These are phyloP conservation scores for Pyrenochaeta sp. DNA, from an alignment of 2,329 filamentous ascomycete genomes.

Conservation along the genomic window DNA sequence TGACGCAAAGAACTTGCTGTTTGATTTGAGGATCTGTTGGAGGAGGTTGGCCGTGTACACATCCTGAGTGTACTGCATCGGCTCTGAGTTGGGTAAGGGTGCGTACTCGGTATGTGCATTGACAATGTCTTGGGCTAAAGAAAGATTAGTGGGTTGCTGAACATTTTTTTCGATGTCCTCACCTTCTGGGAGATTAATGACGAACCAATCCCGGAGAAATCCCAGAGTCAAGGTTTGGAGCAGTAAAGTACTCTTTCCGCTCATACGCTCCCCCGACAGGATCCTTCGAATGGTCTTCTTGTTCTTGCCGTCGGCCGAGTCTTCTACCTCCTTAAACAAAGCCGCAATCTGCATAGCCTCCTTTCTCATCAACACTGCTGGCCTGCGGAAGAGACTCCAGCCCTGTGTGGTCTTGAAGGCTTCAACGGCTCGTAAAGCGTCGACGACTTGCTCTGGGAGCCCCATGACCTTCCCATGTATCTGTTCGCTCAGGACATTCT, in stretches of 20 bases:
- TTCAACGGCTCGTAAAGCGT: constrained; percentile 81
- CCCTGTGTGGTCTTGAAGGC: constrained; percentile 91
- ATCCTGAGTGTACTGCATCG: constrained; percentile 75
- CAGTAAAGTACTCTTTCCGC: constrained; percentile 87
- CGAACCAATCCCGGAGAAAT: constrained; percentile 84
- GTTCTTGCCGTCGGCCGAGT: constrained; percentile 58
- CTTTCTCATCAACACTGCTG: constrained; percentile 77
- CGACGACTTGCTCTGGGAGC: constrained; percentile 73
- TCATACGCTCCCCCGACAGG: constrained; percentile 73
- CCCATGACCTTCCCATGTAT: constrained; percentile 72
- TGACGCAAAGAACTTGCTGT: constrained; percentile 67
- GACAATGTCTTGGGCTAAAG: constrained; percentile 78
- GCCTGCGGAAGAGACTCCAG: constrained; percentile 85
- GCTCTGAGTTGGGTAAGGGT: constrained; percentile 64
- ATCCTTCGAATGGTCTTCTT: constrained; percentile 70
- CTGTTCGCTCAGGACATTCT: constrained; percentile 49
- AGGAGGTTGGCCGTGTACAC: constrained; percentile 79
- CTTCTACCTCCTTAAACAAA: constrained; percentile 58
- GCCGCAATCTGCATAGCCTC: constrained; percentile 78
- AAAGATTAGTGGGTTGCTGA: constrained; percentile 19
- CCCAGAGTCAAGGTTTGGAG: constrained; percentile 85
- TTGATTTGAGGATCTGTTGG: constrained; percentile 74
- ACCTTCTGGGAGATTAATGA: constrained; percentile 91
- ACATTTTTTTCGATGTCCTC: constrained; percentile 37
- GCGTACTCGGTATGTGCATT: constrained; percentile 83